Evolutionary conservation across 1,284 basidiomycete species (phyloP).

Genomic region (Leccinum subatratum): DNA sequence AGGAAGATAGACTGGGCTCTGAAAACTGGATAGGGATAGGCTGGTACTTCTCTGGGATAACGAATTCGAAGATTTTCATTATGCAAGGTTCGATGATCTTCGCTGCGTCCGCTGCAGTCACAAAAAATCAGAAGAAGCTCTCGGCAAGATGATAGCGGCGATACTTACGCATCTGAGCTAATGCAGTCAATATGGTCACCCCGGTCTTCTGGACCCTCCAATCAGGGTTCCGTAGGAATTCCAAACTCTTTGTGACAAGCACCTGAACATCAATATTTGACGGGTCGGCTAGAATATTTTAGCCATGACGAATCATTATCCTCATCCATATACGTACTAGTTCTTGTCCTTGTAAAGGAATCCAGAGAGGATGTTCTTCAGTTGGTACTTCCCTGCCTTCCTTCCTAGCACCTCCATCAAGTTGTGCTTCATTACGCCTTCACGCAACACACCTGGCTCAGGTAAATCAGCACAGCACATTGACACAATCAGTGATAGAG

Average conservation of each 20-base stretch:
- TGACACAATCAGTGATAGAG: too few relatives aligned
- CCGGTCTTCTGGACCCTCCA: slow-evolving; percentile 26
- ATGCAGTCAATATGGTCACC: slow-evolving; percentile 21
- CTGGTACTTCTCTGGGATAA: slow-evolving; percentile 15
- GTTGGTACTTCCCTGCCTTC: slow-evolving; percentile 15
- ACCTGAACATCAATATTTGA: slow-evolving; percentile 5
- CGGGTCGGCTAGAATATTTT: slow-evolving; percentile 8
- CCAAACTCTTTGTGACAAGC: slow-evolving; percentile 15
- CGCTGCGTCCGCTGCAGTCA: slow-evolving; percentile 16
- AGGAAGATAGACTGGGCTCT: not conserved
- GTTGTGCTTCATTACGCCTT: slow-evolving; percentile 7
- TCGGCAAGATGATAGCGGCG: not conserved
- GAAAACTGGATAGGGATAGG: not conserved
- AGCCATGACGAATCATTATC: not conserved
- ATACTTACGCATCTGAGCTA: slow-evolving; percentile 21
- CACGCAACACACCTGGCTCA: slow-evolving; percentile 17
- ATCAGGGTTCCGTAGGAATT: not conserved
- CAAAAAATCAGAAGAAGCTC: not conserved
- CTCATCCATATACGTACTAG: slow-evolving; percentile 11
- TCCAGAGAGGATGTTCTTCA: slow-evolving; percentile 22
- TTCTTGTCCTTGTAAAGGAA: slow-evolving; percentile 22
- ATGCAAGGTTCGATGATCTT: slow-evolving; percentile 9
- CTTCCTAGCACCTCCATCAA: slow-evolving; percentile 18
- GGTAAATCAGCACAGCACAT: slow-evolving; percentile 4
- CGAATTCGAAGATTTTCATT: slow-evolving; percentile 16